Evolutionary conservation across 495 filamentous ascomycete genomes (phyloP), one percentile per base, ranked within the genome.

Genomic region (Penicillium mononematosum): DNA sequence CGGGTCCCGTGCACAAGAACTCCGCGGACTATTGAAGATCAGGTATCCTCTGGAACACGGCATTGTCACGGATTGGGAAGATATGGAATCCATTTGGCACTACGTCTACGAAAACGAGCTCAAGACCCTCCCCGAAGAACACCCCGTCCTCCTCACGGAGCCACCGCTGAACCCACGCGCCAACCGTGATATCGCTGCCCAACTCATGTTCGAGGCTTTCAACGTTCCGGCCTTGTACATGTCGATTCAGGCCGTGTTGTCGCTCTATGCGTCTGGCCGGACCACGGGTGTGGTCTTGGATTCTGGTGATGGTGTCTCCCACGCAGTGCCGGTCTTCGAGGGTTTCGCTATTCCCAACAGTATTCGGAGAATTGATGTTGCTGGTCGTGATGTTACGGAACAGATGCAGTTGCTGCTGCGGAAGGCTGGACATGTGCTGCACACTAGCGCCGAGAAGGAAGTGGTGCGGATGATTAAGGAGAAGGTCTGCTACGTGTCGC

Each of bases 71-170:
- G 92, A 99, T 74, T 99, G 94, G 94, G 94, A 98, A 65, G 94
- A 99, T 68, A 99, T 99, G 94, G 94, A 98, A 78, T 88, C 90
- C 72, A 99, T 99, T 74, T 99, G 94, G 94, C 88, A 91, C 71
- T 86, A 87, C 66, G 87, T 90, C 49, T 91, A 90, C 72, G 83
- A 84, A 56, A 88, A 88, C 67, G 88, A 89, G 61, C 73, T 99
- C 61, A 98, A 97, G 78, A 96, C 93, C 25, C 81, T 96, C 65
- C 96, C 92, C 66, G 94, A 98, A 79, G 95, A 99, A 86, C 94
- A 99, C 73, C 94, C 94, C 20, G 93, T 98, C 54, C 85, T 99
- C 49, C 83, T 99, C 59, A 99, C 94, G 59, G 94, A 99, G 76
- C 91, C 94, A 22, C 94, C 94, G 17, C 84, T 99, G 60, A 99